Evolutionary conservation across 2,329 filamentous ascomycete genomes (phyloP), one percentile per base, ranked within the genome.

Genomic region (Helotiales sp.): DNA sequence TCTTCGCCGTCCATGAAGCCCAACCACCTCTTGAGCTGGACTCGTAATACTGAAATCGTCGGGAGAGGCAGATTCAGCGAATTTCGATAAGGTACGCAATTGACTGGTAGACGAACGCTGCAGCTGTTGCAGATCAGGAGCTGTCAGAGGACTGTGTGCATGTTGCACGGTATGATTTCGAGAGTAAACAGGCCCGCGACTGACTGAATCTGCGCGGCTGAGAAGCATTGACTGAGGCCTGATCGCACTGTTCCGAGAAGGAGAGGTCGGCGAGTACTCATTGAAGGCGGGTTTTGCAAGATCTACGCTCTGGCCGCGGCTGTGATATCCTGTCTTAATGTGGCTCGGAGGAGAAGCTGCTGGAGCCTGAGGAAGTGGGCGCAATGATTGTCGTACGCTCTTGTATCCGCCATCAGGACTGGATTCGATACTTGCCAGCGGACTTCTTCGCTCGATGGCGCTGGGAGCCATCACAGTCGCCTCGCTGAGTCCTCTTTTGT

Each of bases 41-140:
- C 86, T 86, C 49, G 85, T 88, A 55, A 97, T 88, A 44, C 86
- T 82, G 66, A 98, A 93, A 40, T 96, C 91, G 31, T 93, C 90
- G 1, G 85, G 83, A 9, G 87, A 85, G 2, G 84, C 87, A 46
- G 86, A 85, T 67, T 93, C 84, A 1, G 91, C 90, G 63, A 96
- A 83, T 67, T 87, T 89, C 6, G 93, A 96, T 34, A 98, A 79
- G 0, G 91, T 93, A 42, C 93, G 87, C 22, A 99, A 81, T 72
- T 99, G 91, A 57, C 89, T 88, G 1, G 95, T 98, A 0, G 93
- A 90, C 0, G 95, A 98, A 66, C 90, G 90, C 57, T 93, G 89
- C 17, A 99, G 80, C 31, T 85, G 87, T 71, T 92, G 84, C 10
- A 98, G 79, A 63, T 97, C 92, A 2, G 90, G 87, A 0, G 83